Percentiles rank a stretch among this genome's conserved stretches.
phyloP scores from a whole-genome alignment of 2,329 filamentous ascomycete genomes.

The Cladobotryum protrusum region DNA sequence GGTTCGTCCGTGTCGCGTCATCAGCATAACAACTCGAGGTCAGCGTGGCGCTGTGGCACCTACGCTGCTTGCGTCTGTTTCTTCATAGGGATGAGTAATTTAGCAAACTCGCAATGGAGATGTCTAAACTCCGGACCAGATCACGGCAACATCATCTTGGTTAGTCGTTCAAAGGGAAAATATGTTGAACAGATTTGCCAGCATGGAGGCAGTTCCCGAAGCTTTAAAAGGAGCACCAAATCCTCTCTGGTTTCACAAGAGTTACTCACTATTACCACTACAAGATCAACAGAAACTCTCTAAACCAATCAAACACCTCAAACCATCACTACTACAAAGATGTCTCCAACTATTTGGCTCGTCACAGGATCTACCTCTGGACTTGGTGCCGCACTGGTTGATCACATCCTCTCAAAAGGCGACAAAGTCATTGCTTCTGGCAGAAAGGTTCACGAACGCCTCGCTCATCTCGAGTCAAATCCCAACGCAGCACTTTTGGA shows the following conservation, averaged over 20 bases:
- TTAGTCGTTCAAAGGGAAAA: neutral
- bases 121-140: neutral
- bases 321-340: constrained; percentile 9
- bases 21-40: no score
- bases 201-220: neutral
- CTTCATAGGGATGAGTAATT: no score
- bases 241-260: neutral
- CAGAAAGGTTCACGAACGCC: constrained; percentile 20
- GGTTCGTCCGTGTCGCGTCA: neutral
- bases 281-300: no score
- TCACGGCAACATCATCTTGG: neutral
- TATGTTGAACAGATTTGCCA: neutral
- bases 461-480: constrained; percentile 20
- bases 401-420: constrained; percentile 20
- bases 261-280: no score
- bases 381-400: constrained; percentile 23
- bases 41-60: neutral
- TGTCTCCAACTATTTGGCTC: constrained; percentile 27
- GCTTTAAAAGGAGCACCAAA: neutral
- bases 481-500: constrained; percentile 21
- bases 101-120: neutral
- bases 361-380: constrained; percentile 29
- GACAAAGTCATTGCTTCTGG: constrained; percentile 27
- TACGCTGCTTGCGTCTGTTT: neutral
- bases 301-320: neutral